Percentiles rank a stretch among this genome's conserved stretches.
These are phyloP conservation scores for Botrytis paeoniae DNA, from an alignment of 2,329 filamentous ascomycete genomes.

Conservation along the genomic window DNA sequence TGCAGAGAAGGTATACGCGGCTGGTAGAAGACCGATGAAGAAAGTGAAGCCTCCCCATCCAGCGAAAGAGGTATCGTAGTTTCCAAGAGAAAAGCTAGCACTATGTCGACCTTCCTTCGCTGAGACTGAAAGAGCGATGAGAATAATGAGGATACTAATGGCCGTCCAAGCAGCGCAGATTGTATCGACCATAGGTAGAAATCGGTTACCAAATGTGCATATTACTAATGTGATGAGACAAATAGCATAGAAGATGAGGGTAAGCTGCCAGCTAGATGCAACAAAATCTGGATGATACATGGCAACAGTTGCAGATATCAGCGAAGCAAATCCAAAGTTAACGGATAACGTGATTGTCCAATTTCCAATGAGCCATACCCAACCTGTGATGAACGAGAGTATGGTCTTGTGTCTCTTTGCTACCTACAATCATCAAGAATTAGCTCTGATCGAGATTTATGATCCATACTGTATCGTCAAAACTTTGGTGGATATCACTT, in stretches of 20 bases:
- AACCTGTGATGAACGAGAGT: slow-evolving; percentile 69
- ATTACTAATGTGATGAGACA: slow-evolving; percentile 63
- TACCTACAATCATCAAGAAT: slow-evolving; percentile 40
- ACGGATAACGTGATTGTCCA: slow-evolving; percentile 81
- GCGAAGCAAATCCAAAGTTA: slow-evolving; percentile 65
- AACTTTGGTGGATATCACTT: neutral
- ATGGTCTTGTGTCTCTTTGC: slow-evolving; percentile 58
- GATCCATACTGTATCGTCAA: neutral
- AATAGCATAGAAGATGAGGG: slow-evolving; percentile 68
- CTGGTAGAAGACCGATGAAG: slow-evolving; percentile 59
- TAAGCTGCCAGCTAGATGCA: slow-evolving; percentile 60
- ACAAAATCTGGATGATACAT: slow-evolving; percentile 54
- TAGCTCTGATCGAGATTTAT: neutral
- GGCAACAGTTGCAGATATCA: slow-evolving; percentile 50
- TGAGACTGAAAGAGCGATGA: slow-evolving; percentile 54
- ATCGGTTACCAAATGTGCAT: slow-evolving; percentile 64
- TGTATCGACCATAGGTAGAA: slow-evolving; percentile 61
- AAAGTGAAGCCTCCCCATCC: slow-evolving; percentile 60
- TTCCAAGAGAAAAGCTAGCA: slow-evolving; percentile 50
- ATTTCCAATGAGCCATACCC: slow-evolving; percentile 75
- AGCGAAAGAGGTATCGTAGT: slow-evolving; percentile 54
- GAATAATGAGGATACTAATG: slow-evolving; percentile 53
- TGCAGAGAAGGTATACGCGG: slow-evolving; percentile 57
- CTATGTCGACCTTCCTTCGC: slow-evolving; percentile 53
- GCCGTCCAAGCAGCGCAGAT: slow-evolving; percentile 55